Percentiles rank a stretch among this genome's conserved stretches.
phyloP scores from a whole-genome alignment of 1,139 yeast species.

The Geotrichum fermentans region DNA sequence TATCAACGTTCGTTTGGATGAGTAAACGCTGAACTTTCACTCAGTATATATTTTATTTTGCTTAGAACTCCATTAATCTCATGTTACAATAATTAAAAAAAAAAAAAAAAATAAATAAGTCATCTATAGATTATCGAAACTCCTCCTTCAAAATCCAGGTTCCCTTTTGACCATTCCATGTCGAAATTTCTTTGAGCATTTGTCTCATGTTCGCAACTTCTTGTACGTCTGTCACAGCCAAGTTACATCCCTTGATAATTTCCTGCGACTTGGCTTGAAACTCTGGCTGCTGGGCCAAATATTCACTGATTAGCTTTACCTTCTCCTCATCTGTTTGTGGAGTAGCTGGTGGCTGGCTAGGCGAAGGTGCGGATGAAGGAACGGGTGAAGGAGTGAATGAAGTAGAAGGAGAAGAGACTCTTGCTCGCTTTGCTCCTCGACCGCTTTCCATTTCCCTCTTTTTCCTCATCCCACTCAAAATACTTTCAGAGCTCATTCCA shows the following conservation, averaged over 20 bases:
- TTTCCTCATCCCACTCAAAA: constrained; percentile 30
- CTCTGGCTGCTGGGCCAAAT: constrained; percentile 32
- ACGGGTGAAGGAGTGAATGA: no score
- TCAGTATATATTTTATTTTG: background rate
- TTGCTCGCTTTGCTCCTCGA: constrained; percentile 21
- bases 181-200: constrained; percentile 62
- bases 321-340: constrained; percentile 21
- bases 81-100: background rate
- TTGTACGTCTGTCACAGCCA: constrained; percentile 47
- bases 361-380: background rate
- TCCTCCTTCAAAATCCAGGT: constrained; percentile 68
- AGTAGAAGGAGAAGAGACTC: constrained; percentile 8
- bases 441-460: constrained; percentile 30
- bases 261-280: constrained; percentile 45
- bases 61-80: background rate
- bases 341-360: background rate
- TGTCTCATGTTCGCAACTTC: constrained; percentile 64
- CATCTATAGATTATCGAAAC: constrained; percentile 31
- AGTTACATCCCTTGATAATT: constrained; percentile 49
- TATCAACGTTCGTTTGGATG: constrained; percentile 17
- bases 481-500: constrained; percentile 27
- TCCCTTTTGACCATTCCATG: constrained; percentile 53
- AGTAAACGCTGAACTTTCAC: background rate
- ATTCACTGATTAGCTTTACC: constrained; percentile 30
- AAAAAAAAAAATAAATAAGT: background rate